Evolutionary conservation across 108 stramenopile genomes (phyloP), one percentile per base, ranked within the genome.

Genomic region (Fragilariopsis cylindrus): DNA sequence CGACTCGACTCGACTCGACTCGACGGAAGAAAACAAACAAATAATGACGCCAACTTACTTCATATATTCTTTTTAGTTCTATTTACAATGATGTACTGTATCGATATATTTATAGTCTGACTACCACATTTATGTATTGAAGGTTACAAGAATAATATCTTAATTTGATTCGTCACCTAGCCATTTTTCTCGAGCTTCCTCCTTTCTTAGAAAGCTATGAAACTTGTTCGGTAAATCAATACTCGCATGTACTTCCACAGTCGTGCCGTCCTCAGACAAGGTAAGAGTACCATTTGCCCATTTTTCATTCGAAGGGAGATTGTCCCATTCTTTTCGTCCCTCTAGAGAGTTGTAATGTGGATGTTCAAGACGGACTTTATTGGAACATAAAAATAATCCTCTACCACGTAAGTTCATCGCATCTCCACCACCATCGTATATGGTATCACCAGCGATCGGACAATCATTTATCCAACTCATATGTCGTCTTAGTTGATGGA

Each of bases 401-500:
- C 81, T 70, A 5, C 77, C 84, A 21, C 90, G 80, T 16, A 93
- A 76, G 8, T 65, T 21, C 63, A 65, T 80, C 1, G 88, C 87
- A 45, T 73, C 79, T 39, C 79, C 84, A 13, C 76, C 75, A 8
- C 87, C 90, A 77, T 90, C 90, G 71, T 94, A 94, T 45, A 65
- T 60, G n/a, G 60, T 81, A 64, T 94, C 93, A 5, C 93, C 93
- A 2, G 92, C 76, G 42, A 94, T 63, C 7, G 90, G 89, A 57
- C 85, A 76, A 5, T 88, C 72, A n/a, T 75, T 73, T 13, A 81
- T 79, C 92, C 88, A 92, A 12, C 88, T 83, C 81, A 84, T 82
- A 63, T 88, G 87, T 4, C 84, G 73, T 43, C 93, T 81, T 19
- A 95, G 71, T 58, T 95, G 94, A 78, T 95, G 94, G 73, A 87